These are phyloP conservation scores for Plasmodium adleri DNA, from an alignment of 169 alveolate species.

Conservation along the genomic window DNA sequence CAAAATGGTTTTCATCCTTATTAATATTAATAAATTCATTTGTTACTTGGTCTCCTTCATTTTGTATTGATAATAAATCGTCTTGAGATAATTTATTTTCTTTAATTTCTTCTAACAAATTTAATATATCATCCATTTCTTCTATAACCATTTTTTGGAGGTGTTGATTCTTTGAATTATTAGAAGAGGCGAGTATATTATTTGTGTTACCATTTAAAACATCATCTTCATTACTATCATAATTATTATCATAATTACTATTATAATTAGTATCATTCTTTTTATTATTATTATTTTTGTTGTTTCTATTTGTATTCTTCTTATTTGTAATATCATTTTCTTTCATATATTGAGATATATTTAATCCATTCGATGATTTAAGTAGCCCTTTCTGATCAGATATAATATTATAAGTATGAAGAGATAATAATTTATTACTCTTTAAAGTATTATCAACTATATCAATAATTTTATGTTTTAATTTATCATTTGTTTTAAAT, in stretches of 20 bases:
- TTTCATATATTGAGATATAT: too few species aligned
- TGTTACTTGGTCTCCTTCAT: background rate
- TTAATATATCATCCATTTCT: constrained; percentile 29
- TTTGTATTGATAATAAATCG: constrained; percentile 9
- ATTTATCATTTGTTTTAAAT: background rate
- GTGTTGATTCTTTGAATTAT: constrained; percentile 5
- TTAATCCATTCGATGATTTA: too few species aligned
- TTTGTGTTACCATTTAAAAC: background rate
- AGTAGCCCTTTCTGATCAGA: too few species aligned
- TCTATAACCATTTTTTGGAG: constrained; percentile 3
- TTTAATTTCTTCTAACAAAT: constrained; percentile 6
- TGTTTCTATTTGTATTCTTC: background rate
- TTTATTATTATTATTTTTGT: background rate
- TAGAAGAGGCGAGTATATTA: background rate
- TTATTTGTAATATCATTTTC: background rate
- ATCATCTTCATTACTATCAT: background rate
- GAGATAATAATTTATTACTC: background rate
- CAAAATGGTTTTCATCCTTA: background rate
- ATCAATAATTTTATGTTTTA: background rate
- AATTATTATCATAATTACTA: background rate
- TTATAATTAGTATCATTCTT: background rate
- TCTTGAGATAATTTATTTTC: constrained; percentile 18
- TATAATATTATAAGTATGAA: too few species aligned
- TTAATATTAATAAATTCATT: constrained; percentile 1
- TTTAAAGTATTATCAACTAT: background rate